phyloP scores from a whole-genome alignment of 2,329 filamentous ascomycete species.

The Aspergillus unguis region DNA sequence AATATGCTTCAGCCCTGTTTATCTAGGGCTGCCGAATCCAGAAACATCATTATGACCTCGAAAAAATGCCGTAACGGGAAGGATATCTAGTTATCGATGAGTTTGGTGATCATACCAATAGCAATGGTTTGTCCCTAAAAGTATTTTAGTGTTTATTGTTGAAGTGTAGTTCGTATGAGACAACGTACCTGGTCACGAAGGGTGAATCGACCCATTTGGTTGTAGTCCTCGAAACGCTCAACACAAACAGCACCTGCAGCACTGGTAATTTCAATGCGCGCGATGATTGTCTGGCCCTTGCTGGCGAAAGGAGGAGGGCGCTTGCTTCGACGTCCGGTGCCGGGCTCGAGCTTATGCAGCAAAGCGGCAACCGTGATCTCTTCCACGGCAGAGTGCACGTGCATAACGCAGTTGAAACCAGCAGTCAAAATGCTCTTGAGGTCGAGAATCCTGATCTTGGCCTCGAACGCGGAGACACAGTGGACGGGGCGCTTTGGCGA shows the following conservation, averaged over 20 bases:
- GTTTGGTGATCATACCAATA: slow-evolving; percentile 97
- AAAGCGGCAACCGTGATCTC: slow-evolving; percentile 89
- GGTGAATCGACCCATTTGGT: slow-evolving; percentile 88
- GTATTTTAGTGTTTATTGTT: slow-evolving; percentile 15
- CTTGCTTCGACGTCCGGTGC: slow-evolving; percentile 91
- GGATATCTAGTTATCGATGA: slow-evolving; percentile 49
- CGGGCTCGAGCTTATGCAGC: slow-evolving; percentile 92
- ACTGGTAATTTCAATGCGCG: slow-evolving; percentile 80
- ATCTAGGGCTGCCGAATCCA: background rate
- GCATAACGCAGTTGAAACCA: slow-evolving; percentile 96
- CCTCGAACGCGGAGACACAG: slow-evolving; percentile 85
- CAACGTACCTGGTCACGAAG: slow-evolving; percentile 74
- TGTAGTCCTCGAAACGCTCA: slow-evolving; percentile 92
- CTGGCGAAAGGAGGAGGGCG: slow-evolving; percentile 85
- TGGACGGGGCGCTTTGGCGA: slow-evolving; percentile 91
- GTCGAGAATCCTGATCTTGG: slow-evolving; percentile 92
- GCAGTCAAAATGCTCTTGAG: slow-evolving; percentile 90
- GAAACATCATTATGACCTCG: background rate
- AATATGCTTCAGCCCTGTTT: slow-evolving; percentile 22
- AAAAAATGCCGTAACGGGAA: slow-evolving; percentile 5
- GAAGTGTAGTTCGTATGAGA: background rate
- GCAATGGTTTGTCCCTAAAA: slow-evolving; percentile 93
- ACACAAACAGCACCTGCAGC: slow-evolving; percentile 85
- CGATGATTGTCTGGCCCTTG: slow-evolving; percentile 79
- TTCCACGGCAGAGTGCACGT: slow-evolving; percentile 96